Evolutionary conservation across 2,329 filamentous ascomycete species (phyloP).

Genomic region (Sporothrix humicola): DNA sequence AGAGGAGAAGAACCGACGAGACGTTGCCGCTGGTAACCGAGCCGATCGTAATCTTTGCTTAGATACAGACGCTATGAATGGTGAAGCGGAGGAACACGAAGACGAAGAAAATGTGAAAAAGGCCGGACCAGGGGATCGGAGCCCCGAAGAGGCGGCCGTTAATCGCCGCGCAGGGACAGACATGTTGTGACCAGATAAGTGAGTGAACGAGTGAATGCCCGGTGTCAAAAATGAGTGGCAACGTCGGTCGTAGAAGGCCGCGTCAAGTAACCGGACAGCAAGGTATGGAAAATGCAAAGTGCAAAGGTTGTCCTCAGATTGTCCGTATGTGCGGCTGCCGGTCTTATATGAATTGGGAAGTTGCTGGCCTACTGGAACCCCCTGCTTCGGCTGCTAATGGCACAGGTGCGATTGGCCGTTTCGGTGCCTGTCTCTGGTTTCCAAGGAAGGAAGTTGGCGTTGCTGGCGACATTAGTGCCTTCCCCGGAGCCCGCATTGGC

Average conservation of each 20-base stretch:
- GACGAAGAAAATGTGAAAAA: not conserved
- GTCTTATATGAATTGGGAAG: conserved; percentile 12
- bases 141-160: not conserved
- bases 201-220: not conserved
- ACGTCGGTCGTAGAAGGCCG: not conserved
- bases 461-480: not conserved
- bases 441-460: conserved; percentile 15
- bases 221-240: not conserved
- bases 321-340: conserved; percentile 5
- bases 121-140: not conserved
- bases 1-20: not conserved
- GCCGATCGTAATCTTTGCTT: not conserved
- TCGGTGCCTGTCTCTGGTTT: not conserved
- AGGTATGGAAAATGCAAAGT: not conserved
- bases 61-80: not conserved
- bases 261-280: not conserved
- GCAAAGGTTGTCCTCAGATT: not conserved
- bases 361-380: not conserved
- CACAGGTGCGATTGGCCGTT: conserved; percentile 10
- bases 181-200: not conserved
- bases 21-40: not conserved
- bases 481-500: not conserved
- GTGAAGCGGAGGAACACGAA: not conserved
- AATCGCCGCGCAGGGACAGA: conserved; percentile 13
- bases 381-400: not conserved